phyloP scores from a whole-genome alignment of 768 basidiomycete species.

The Calocera cornea region DNA sequence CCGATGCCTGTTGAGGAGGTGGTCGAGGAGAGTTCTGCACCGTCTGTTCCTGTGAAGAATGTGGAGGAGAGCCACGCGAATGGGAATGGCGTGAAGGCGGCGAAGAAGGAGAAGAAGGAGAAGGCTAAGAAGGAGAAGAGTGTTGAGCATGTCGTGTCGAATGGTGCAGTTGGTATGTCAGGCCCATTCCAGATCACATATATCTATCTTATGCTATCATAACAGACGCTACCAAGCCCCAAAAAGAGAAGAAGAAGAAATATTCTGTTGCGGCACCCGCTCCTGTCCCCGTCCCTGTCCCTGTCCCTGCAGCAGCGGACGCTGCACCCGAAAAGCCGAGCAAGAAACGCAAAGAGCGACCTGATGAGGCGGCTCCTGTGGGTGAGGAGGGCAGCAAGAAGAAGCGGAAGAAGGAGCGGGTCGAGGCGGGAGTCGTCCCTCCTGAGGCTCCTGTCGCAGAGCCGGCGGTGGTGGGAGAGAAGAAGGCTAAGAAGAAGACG shows the following conservation, averaged over 20 bases:
- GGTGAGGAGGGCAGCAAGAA: background rate
- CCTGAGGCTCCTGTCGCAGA: background rate
- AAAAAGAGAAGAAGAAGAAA: conserved; percentile 3
- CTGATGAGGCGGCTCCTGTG: background rate
- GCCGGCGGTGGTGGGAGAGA: background rate
- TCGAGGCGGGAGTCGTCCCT: background rate
- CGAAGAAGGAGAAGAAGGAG: background rate
- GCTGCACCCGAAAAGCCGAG: background rate
- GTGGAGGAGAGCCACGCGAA: background rate
- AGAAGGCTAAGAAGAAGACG: conserved; percentile 6
- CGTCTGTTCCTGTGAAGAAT: background rate
- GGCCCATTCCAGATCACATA: background rate
- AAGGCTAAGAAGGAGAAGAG: background rate
- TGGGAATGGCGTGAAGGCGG: conserved; percentile 1
- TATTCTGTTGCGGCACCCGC: too few species aligned
- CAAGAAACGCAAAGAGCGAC: background rate
- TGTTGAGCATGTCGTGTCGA: background rate
- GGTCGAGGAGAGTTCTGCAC: background rate
- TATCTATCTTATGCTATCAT: background rate
- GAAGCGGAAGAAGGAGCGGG: conserved; percentile 5
- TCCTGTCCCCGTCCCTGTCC: background rate
- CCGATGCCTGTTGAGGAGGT: background rate
- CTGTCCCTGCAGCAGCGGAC: background rate
- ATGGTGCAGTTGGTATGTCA: background rate
- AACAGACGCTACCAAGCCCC: background rate